A percentile compares a stretch with the other conserved stretches of the same genome.
phyloP scores from a whole-genome alignment of 23 red algal genomes.

The Cyanidioschyzon merolae region DNA sequence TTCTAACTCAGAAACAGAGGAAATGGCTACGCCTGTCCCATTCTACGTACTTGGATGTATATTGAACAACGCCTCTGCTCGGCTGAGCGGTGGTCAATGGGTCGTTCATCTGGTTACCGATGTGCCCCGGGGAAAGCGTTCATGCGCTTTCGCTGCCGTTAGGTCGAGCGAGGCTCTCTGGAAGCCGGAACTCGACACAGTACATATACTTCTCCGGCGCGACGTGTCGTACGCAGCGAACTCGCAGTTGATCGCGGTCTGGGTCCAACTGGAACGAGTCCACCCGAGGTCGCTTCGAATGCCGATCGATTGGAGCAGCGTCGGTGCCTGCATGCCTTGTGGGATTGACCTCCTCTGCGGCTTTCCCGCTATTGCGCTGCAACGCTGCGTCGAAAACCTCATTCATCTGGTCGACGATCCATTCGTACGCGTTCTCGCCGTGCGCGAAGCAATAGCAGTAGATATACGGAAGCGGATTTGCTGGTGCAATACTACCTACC shows the following conservation, averaged over 20 bases:
- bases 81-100: too few species aligned
- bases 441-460: slow-evolving; percentile 84
- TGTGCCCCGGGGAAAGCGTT: too few species aligned
- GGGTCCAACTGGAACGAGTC: background rate
- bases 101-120: too few species aligned
- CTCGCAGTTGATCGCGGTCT: slow-evolving; percentile 10
- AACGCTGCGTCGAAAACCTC: slow-evolving; percentile 11
- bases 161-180: slow-evolving; percentile 12
- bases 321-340: slow-evolving; percentile 5
- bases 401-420: slow-evolving; percentile 24
- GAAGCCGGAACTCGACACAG: slow-evolving; percentile 59
- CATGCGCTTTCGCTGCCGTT: background rate
- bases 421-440: slow-evolving; percentile 21
- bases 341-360: background rate
- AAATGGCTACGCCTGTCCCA: too few species aligned
- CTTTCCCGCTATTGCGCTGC: background rate
- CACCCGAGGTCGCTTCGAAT: background rate
- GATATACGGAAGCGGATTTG: slow-evolving; percentile 37
- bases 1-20: too few species aligned
- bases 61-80: too few species aligned
- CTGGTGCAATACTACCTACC: slow-evolving; percentile 6
- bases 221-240: slow-evolving; percentile 55
- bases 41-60: too few species aligned
- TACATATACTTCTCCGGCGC: slow-evolving; percentile 71
- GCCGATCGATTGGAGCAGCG: background rate